These are phyloP conservation scores for Phytophthora rubi DNA, from an alignment of 352 stramenopile species.

Conservation along the genomic window DNA sequence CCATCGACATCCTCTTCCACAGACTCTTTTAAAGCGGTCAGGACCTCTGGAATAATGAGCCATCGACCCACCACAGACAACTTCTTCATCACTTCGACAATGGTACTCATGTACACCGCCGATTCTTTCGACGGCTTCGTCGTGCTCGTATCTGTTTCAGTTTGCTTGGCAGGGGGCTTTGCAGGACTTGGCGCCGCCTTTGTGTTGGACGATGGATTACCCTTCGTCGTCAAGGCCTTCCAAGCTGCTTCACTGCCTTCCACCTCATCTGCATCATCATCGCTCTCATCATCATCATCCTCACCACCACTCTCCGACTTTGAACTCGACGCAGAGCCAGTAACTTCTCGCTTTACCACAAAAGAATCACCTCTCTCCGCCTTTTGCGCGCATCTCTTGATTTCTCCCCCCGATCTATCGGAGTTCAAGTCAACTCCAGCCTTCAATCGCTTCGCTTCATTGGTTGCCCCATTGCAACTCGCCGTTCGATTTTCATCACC, in stretches of 20 bases:
- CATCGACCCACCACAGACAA: not conserved
- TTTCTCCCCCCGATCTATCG: not conserved
- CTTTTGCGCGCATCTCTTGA: not conserved
- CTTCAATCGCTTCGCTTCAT: not conserved
- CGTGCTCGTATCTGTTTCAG: not conserved
- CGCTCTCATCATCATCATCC: not conserved
- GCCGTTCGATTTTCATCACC: not conserved
- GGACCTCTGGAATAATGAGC: not conserved
- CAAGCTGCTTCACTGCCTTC: slow-evolving; percentile 11
- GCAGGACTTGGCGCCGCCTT: not conserved
- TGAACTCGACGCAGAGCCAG: not conserved
- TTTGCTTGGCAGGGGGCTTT: not conserved
- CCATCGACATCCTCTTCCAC: not conserved
- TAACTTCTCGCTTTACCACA: not conserved
- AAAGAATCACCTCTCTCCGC: no score
- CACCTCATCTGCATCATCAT: not conserved
- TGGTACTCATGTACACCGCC: not conserved
- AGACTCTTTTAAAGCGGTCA: not conserved
- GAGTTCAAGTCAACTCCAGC: not conserved
- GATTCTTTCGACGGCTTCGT: not conserved
- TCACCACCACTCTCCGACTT: not conserved
- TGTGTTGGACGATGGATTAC: not conserved
- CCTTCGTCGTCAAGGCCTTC: slow-evolving; percentile 5
- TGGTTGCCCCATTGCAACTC: not conserved
- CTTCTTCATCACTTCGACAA: not conserved